These are phyloP conservation scores for Alternaria incomplexa DNA, from an alignment of 2,329 filamentous ascomycete species.

Conservation along the genomic window DNA sequence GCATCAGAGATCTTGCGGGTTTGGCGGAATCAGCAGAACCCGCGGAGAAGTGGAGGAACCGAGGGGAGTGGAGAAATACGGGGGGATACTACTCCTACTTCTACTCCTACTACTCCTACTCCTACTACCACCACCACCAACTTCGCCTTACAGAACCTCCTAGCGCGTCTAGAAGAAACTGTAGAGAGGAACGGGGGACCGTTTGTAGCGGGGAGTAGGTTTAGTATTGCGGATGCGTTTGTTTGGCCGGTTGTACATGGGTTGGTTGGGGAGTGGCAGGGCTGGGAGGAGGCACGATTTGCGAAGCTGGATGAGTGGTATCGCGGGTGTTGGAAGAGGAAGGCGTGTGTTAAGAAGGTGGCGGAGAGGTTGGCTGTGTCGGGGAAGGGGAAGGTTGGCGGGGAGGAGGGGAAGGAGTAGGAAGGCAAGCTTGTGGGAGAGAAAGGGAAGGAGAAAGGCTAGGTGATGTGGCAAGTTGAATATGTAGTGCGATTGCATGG, in stretches of 20 bases:
- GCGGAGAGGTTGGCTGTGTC: no score
- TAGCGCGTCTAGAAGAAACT: constrained; percentile 22
- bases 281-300: constrained; percentile 23
- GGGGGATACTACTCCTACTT: neutral
- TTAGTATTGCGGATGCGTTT: constrained; percentile 41
- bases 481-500: no score
- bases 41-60: neutral
- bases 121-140: neutral
- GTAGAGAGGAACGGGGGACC: constrained; percentile 20
- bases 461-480: no score
- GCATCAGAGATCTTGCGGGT: constrained; percentile 19
- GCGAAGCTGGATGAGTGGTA: constrained; percentile 34
- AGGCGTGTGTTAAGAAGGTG: constrained; percentile 33
- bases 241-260: constrained; percentile 44
- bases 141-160: neutral
- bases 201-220: constrained; percentile 39
- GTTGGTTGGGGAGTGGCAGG: constrained; percentile 26
- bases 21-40: constrained; percentile 15
- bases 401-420: neutral
- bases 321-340: constrained; percentile 38
- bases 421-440: no score
- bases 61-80: no score
- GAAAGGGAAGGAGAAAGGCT: no score
- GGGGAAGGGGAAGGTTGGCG: neutral
- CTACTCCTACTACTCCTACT: neutral